These are phyloP conservation scores for Jackrogersella minutella DNA, from an alignment of 495 filamentous ascomycete genomes.

Conservation along the genomic window DNA sequence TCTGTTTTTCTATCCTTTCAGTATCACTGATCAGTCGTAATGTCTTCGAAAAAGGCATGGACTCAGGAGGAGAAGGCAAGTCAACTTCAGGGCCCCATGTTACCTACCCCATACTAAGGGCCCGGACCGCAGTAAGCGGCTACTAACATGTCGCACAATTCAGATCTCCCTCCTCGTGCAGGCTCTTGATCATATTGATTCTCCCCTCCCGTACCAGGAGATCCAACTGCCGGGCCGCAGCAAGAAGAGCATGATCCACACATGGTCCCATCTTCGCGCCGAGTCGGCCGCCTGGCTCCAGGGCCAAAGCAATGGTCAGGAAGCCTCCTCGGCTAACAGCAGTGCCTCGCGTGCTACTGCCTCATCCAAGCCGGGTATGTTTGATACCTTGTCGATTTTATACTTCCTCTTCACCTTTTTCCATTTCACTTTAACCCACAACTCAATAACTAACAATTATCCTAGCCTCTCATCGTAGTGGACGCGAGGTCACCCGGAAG, in stretches of 20 bases:
- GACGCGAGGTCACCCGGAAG: too few species aligned
- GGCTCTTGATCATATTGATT: conserved; percentile 17
- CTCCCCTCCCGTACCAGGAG: too few species aligned
- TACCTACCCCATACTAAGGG: background rate
- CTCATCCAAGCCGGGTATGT: background rate
- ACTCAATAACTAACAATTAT: background rate
- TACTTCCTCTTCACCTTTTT: background rate
- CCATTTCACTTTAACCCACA: background rate
- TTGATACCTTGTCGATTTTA: too few species aligned
- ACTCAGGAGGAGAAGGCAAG: conserved; percentile 48
- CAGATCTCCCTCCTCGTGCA: conserved; percentile 48
- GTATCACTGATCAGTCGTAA: too few species aligned
- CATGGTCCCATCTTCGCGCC: conserved; percentile 24
- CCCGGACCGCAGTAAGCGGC: too few species aligned
- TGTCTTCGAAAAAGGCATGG: too few species aligned
- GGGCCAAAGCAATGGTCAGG: background rate
- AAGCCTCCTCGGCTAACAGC: background rate
- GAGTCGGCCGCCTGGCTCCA: conserved; percentile 18
- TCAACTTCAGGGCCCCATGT: background rate
- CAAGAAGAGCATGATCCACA: conserved; percentile 25
- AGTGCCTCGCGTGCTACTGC: background rate
- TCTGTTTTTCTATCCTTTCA: too few species aligned
- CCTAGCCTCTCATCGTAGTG: background rate
- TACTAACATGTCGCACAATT: background rate
- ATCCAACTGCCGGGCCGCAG: conserved; percentile 48